Evolutionary conservation across 2,329 filamentous ascomycete species (phyloP), one percentile per base, ranked within the genome.

Genomic region (Westerdykella aurantiaca): DNA sequence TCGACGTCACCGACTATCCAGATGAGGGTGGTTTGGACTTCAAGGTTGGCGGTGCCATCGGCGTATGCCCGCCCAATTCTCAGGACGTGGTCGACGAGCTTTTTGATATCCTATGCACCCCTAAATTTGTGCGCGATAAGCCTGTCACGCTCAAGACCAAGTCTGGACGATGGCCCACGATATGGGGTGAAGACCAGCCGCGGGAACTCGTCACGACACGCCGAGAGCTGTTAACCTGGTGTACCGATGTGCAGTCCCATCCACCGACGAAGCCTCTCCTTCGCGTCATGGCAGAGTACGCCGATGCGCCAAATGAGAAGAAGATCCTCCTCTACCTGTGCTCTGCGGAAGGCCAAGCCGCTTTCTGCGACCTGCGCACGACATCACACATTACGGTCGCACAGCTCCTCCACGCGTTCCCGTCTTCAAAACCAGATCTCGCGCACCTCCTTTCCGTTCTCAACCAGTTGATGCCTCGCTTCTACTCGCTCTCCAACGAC

Each of bases 401-500:
- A 13, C 93, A 97, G 70, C 77, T 98, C 6, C 79, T 98, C 23
- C 78, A 85, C 60, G 93, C 93, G 1, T 98, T 98, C 74, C 89
- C 93, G 2, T 95, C 88, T 34, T 82, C 88, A 6, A 87, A 88
- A 63, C 93, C 93, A 42, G 89, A 91, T 4, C 75, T 98, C 56
- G 86, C 93, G 43, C 75, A 82, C 47, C 75, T 98, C 10, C 77
- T 96, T 31, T 86, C 86, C 2, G 79, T 85, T 35, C 79, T 96
- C 42, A 86, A 86, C 57, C 86, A 88, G 39, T 78, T 97, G 41
- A 97, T 97, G 91, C 93, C 93, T 2, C 86, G 93, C 47, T 98
- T 98, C 74, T 98, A 98, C 73, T 97, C 91, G 4, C 81, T 98
- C 12, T 96, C 90, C 42, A 96, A 95, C 66, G 93, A 98, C 60